Conservation (phyloP, 1,284 basidiomycete genomes). For the Mycena citricolor region DNA sequence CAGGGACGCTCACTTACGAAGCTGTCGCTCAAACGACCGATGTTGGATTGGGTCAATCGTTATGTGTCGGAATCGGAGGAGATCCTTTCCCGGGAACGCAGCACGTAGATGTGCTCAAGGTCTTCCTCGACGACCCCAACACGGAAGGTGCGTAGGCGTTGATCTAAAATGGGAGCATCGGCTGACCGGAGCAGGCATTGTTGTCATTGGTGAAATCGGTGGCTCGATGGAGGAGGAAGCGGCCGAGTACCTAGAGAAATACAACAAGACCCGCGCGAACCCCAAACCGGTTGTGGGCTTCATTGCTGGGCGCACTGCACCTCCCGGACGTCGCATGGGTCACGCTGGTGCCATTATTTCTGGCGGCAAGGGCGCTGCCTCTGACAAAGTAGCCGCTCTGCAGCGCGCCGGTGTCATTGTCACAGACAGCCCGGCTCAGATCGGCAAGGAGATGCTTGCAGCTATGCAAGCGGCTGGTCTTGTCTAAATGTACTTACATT, state of each 20-base stretch:
- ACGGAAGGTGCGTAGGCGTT: constrained; percentile 69
- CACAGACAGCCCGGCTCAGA: constrained; percentile 95
- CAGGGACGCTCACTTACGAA: constrained; percentile 92
- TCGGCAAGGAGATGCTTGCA: constrained; percentile 86
- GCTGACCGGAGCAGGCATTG: constrained; percentile 63
- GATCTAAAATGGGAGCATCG: neutral
- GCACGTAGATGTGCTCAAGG: constrained; percentile 93
- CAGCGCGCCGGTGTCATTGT: constrained; percentile 92
- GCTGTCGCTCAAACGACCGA: constrained; percentile 92
- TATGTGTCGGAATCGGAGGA: constrained; percentile 97
- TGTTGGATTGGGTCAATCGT: constrained; percentile 94
- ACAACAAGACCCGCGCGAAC: constrained; percentile 83
- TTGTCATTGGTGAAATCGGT: constrained; percentile 98
- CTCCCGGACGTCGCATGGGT: constrained; percentile 97
- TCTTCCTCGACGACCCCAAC: constrained; percentile 90
- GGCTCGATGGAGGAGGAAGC: constrained; percentile 99
- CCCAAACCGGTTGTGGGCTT: constrained; percentile 98
- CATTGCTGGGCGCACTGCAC: constrained; percentile 95
- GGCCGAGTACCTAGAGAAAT: constrained; percentile 91
- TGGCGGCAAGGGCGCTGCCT: constrained; percentile 95
- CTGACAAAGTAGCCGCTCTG: constrained; percentile 95
- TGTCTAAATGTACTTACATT: no score
- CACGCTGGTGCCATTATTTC: constrained; percentile 98
- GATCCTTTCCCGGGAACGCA: constrained; percentile 98
- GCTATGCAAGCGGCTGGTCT: constrained; percentile 86